Evolutionary conservation across 2,329 filamentous ascomycete genomes (phyloP).

Genomic region (Trichoderma sp.): DNA sequence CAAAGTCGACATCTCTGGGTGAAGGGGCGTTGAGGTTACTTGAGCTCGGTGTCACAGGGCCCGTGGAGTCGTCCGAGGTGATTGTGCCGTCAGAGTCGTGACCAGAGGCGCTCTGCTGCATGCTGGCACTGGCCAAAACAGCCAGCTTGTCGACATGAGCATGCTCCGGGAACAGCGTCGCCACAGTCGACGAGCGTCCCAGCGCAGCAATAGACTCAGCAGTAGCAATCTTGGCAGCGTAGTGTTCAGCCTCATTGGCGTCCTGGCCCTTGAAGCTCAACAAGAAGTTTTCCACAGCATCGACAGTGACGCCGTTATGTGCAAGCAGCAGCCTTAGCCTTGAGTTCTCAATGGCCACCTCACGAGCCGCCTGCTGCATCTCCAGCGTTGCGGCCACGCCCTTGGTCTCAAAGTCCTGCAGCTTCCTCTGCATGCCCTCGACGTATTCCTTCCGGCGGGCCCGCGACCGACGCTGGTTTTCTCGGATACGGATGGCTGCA

Average conservation of each 20-base stretch:
- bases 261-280: slow-evolving; percentile 35
- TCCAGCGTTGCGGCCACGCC: slow-evolving; percentile 49
- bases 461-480: slow-evolving; percentile 54
- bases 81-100: slow-evolving; percentile 12
- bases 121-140: slow-evolving; percentile 39
- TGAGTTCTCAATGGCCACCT: slow-evolving; percentile 48
- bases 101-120: slow-evolving; percentile 28
- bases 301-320: slow-evolving; percentile 37
- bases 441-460: slow-evolving; percentile 51
- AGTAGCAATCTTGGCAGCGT: slow-evolving; percentile 4
- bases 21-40: slow-evolving; percentile 18
- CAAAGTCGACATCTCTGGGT: slow-evolving; percentile 20
- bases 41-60: slow-evolving; percentile 24
- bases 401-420: slow-evolving; percentile 47
- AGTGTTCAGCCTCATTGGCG: slow-evolving; percentile 27
- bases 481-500: slow-evolving; percentile 42
- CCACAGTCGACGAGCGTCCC: slow-evolving; percentile 10
- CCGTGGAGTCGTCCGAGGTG: slow-evolving; percentile 26
- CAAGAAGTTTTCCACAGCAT: slow-evolving; percentile 42
- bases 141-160: slow-evolving; percentile 36
- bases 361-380: slow-evolving; percentile 53
- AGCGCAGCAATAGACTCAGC: slow-evolving; percentile 10
- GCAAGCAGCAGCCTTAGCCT: slow-evolving; percentile 43
- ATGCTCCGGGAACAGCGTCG: slow-evolving; percentile 18
- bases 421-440: slow-evolving; percentile 44